phyloP scores from a whole-genome alignment of 2,329 filamentous ascomycete genomes.

The Botrytis sinoallii region DNA sequence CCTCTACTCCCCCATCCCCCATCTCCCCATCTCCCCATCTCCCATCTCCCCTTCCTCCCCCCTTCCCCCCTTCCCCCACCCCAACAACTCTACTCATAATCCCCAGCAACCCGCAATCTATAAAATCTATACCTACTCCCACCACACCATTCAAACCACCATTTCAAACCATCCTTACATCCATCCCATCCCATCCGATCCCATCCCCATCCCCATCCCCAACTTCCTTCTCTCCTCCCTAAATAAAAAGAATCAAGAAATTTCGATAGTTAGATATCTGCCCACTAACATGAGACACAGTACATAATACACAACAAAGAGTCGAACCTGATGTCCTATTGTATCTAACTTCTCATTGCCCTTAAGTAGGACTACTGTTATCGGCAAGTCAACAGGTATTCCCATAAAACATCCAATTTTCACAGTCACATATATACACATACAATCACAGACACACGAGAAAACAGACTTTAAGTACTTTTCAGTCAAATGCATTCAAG shows the following conservation, averaged over 20 bases:
- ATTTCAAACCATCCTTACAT: too few species aligned
- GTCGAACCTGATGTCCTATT: neutral
- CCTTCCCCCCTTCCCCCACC: too few species aligned
- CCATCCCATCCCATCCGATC: neutral
- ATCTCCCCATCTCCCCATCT: too few species aligned
- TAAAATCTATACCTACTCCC: neutral
- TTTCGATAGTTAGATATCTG: neutral
- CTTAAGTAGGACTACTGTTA: neutral
- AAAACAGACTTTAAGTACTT: neutral
- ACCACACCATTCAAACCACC: neutral
- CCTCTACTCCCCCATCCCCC: too few species aligned
- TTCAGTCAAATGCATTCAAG: constrained; percentile 2
- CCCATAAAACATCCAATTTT: neutral
- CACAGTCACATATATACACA: neutral
- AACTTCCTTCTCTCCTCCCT: too few species aligned
- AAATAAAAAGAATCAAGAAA: neutral
- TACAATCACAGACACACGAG: neutral
- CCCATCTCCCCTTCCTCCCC: neutral
- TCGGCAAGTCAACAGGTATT: neutral
- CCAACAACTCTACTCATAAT: too few species aligned
- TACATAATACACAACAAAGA: neutral
- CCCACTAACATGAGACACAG: fast-evolving
- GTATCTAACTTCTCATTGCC: neutral
- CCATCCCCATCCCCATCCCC: neutral
- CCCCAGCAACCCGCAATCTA: neutral